Evolutionary conservation across 2,329 filamentous ascomycete species (phyloP), one percentile per base, ranked within the genome.

Genomic region (Exserohilum rostratum): DNA sequence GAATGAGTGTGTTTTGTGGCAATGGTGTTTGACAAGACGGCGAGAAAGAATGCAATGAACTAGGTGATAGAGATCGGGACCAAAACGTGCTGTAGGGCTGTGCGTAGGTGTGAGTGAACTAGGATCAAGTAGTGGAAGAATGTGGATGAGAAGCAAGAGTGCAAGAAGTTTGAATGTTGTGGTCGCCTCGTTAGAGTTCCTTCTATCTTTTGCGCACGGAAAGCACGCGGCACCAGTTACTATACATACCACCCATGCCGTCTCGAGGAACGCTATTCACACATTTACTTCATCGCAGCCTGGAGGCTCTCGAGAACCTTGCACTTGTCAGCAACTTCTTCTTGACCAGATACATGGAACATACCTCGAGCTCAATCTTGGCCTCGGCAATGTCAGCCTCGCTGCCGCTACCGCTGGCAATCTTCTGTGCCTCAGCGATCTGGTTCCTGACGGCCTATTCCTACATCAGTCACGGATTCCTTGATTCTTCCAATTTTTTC

Each of bases 381-480:
- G 95, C 95, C 87, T 99, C 95, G 64, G 93, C 93, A 80, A 98
- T 90, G 75, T 98, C 95, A 82, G 92, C 89, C 86, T 97, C 95
- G 79, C 91, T 97, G 74, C 93, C 95, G 75, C 83, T 87, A 74
- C 95, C 95, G 77, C 81, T 87, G 71, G 89, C 92, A 75, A 98
- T 88, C 88, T 97, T 98, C 82, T 96, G 91, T 65, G 93, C 92
- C 83, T 99, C 95, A 58, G 90, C 81, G 71, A 98, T 91, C 83
- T 97, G 93, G 75, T 89, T 86, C 75, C 86, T 87, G 78, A 99
- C 90, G 66, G 90, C 88, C 83, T 85, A 53, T 55, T 40, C 45
- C 38, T 22, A 40, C 42, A 49, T 71, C 51, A 70, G 62, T 52
- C 39, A 43, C 30, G 43, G 12, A 31, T 25, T 22, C 1, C 50